Conservation (phyloP, 805 yeast genomes). For the Candida ulmi region DNA sequence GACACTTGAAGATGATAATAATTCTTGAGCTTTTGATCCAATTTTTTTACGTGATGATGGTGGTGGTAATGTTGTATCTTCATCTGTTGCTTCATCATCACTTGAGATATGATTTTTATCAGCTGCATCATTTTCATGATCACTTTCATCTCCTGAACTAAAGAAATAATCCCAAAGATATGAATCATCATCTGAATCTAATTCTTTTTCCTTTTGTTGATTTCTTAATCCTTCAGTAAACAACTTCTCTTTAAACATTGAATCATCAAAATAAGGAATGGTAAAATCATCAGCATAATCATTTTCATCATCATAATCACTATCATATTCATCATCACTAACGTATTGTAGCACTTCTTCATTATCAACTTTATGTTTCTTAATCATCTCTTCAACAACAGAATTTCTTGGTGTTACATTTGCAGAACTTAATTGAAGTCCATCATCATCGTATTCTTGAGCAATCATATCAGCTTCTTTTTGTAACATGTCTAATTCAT, state of each 20-base stretch:
- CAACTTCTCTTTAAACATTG: slow-evolving; percentile 18
- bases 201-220: slow-evolving; percentile 17
- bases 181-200: slow-evolving; percentile 47
- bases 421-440: slow-evolving; percentile 20
- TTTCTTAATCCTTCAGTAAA: slow-evolving; percentile 29
- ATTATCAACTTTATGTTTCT: slow-evolving; percentile 40
- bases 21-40: slow-evolving; percentile 85
- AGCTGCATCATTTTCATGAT: slow-evolving; percentile 14
- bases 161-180: slow-evolving; percentile 74
- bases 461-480: slow-evolving; percentile 39
- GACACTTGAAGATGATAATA: slow-evolving; percentile 78
- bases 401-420: slow-evolving; percentile 28
- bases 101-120: slow-evolving; percentile 18
- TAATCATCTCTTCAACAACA: slow-evolving; percentile 27
- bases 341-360: slow-evolving; percentile 31
- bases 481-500: slow-evolving; percentile 29
- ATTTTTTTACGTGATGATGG: slow-evolving; percentile 50
- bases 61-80: slow-evolving; percentile 77
- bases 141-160: slow-evolving; percentile 33
- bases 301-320: slow-evolving; percentile 14
- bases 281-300: slow-evolving; percentile 39
- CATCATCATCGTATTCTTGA: slow-evolving; percentile 30
- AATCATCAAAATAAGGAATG: slow-evolving; percentile 37
- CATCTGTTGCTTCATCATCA: slow-evolving; percentile 92
- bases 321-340: slow-evolving; percentile 26